phyloP scores from a whole-genome alignment of 208 protist genomes.

The Histomonas meleagridis region DNA sequence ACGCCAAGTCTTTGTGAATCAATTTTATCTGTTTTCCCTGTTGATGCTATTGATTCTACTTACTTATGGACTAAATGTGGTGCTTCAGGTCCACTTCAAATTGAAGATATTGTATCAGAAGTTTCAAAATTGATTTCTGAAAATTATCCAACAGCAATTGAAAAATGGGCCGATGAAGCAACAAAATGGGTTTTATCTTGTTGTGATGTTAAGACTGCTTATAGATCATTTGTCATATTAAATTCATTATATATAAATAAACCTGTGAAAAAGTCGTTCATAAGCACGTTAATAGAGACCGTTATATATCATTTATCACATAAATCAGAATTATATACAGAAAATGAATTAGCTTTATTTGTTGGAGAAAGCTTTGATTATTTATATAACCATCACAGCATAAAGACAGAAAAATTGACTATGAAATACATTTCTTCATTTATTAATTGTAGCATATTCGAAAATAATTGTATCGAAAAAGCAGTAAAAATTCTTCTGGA shows the following conservation, averaged over 20 bases:
- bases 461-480: neutral
- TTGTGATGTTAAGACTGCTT: neutral
- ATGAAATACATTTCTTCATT: neutral
- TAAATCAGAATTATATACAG: neutral
- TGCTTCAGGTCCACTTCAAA: neutral
- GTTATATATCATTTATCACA: neutral
- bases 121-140: neutral
- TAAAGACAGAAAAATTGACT: neutral
- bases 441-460: neutral
- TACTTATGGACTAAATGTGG: neutral
- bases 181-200: neutral
- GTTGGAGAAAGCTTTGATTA: neutral
- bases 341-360: neutral
- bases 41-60: neutral
- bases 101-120: neutral
- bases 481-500: too few species aligned
- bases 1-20: neutral
- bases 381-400: neutral
- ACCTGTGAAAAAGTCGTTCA: too few species aligned
- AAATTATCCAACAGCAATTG: neutral
- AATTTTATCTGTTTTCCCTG: neutral
- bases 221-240: conserved; percentile 8
- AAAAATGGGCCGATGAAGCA: neutral
- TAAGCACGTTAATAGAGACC: neutral
- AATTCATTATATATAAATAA: too few species aligned